Conservation (phyloP, 805 yeast genomes). For the Ogataea haglerorum region DNA sequence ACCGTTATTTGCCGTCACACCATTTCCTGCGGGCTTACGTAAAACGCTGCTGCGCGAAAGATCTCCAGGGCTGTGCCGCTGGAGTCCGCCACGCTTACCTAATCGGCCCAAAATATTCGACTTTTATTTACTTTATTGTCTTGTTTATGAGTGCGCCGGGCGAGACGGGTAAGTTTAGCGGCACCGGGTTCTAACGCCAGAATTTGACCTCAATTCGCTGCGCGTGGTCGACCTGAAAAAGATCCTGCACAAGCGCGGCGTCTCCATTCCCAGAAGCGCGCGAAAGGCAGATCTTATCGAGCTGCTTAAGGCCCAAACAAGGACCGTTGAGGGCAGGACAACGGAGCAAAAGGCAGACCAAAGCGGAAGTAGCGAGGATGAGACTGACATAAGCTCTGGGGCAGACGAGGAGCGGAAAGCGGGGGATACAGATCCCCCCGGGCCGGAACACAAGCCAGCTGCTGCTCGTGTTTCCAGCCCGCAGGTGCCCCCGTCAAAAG, state of each 20-base stretch:
- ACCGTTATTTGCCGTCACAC: constrained; percentile 8
- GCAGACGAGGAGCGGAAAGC: neutral
- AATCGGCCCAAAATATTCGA: neutral
- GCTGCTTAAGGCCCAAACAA: constrained; percentile 7
- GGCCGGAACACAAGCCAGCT: neutral
- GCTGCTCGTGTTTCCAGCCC: neutral
- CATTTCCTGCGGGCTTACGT: constrained; percentile 1
- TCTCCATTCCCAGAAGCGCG: constrained; percentile 50
- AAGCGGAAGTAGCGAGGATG: neutral
- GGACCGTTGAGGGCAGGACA: neutral
- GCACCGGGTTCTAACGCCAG: constrained; percentile 25
- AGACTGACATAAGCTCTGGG: neutral
- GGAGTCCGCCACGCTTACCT: neutral
- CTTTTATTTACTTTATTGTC: neutral
- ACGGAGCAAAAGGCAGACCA: neutral
- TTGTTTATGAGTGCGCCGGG: constrained; percentile 8
- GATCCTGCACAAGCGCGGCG: constrained; percentile 52
- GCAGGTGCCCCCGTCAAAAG: constrained; percentile 1
- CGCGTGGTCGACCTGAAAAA: constrained; percentile 65
- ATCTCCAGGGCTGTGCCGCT: neutral
- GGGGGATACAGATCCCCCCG: no score
- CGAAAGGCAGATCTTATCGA: constrained; percentile 60
- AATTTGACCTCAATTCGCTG: constrained; percentile 60
- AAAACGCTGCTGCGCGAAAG: neutral
- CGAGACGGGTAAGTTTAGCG: constrained; percentile 1